Conservation (phyloP, 192 early-diverging fungal genomes). For the Lobosporangium transversale region DNA sequence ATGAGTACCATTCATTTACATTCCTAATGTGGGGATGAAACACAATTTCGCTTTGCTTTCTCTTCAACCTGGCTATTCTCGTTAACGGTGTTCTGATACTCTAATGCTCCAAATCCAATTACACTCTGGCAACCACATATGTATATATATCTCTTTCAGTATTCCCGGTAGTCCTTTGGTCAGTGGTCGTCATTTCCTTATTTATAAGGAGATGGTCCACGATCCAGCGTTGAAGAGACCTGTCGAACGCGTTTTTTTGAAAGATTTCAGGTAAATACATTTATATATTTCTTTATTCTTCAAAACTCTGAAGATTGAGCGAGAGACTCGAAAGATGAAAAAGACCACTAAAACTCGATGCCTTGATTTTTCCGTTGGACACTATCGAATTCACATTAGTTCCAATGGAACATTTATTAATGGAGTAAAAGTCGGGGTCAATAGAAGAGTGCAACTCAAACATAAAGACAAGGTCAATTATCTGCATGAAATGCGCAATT, state of each 20-base stretch:
- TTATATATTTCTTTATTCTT: too few relatives aligned
- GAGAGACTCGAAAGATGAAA: too few relatives aligned
- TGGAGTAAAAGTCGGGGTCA: slow-evolving; percentile 60
- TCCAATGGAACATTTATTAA: slow-evolving; percentile 81
- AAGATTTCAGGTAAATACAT: slow-evolving; percentile 40
- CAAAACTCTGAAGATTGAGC: neutral
- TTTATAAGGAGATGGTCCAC: slow-evolving; percentile 43
- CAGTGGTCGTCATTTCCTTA: slow-evolving; percentile 45
- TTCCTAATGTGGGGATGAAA: too few relatives aligned
- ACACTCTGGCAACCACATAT: too few relatives aligned
- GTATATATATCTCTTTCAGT: too few relatives aligned
- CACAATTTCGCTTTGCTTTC: too few relatives aligned
- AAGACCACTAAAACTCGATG: neutral
- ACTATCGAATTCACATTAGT: slow-evolving; percentile 55
- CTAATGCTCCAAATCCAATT: too few relatives aligned
- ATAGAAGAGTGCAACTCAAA: slow-evolving; percentile 60
- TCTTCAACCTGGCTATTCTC: too few relatives aligned
- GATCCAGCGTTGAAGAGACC: slow-evolving; percentile 27
- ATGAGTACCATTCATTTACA: too few relatives aligned
- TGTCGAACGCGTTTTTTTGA: slow-evolving; percentile 46
- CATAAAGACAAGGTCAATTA: slow-evolving; percentile 74
- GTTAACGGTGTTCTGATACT: too few relatives aligned
- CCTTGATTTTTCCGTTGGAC: neutral
- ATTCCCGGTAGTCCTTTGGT: slow-evolving; percentile 27
- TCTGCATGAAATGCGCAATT: slow-evolving; percentile 49